Conservation (phyloP, 208 protist genomes). For the Leishmania amazonensis region DNA sequence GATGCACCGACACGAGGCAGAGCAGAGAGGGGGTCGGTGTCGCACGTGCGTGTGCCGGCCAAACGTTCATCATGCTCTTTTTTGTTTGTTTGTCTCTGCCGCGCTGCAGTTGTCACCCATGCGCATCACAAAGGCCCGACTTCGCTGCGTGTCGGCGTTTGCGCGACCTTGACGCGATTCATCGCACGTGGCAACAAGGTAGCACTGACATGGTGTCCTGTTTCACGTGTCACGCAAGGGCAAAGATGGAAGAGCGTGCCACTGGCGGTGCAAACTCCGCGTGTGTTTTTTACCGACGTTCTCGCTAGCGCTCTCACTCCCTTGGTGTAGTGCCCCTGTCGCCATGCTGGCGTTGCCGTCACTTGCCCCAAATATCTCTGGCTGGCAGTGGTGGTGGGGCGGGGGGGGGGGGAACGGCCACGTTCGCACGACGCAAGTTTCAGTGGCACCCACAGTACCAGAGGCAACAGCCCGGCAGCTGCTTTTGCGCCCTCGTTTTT, state of each 20-base stretch:
- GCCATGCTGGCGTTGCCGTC: background rate
- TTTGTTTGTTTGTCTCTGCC: background rate
- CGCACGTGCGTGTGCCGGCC: background rate
- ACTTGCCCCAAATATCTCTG: background rate
- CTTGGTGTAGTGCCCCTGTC: background rate
- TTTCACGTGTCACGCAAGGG: background rate
- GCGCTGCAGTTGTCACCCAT: background rate
- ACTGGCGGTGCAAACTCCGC: background rate
- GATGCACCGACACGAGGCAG: background rate
- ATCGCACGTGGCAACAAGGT: background rate
- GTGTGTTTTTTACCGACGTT: too few relatives aligned
- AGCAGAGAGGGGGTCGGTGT: background rate
- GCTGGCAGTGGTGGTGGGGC: too few relatives aligned
- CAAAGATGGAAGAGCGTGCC: background rate
- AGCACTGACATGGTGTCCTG: background rate
- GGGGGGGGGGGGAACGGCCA: background rate
- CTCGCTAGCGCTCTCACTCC: too few relatives aligned
- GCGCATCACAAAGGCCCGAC: background rate
- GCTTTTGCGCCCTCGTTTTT: background rate
- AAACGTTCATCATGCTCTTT: background rate
- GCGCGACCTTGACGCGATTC: background rate
- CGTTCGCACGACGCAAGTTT: background rate
- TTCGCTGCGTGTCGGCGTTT: background rate
- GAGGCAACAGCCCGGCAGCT: background rate
- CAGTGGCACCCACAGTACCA: background rate